These are phyloP conservation scores for Diaporthe sp. DNA, from an alignment of 2,329 filamentous ascomycete species.

Conservation along the genomic window DNA sequence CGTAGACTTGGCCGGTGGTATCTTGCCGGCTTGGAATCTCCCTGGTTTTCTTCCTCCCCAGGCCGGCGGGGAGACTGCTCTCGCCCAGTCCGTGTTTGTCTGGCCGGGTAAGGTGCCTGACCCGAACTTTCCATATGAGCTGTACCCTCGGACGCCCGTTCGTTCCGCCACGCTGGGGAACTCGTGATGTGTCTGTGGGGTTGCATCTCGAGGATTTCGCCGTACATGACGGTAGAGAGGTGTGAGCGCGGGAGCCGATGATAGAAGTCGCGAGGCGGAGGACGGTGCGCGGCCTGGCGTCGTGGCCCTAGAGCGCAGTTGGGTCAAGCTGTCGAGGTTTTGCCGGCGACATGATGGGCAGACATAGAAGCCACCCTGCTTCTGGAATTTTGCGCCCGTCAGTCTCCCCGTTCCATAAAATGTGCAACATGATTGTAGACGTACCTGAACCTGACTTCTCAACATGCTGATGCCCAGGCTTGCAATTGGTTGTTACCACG, in stretches of 20 bases:
- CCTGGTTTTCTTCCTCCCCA: slow-evolving; percentile 30
- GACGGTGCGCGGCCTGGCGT: neutral
- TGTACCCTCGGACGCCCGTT: slow-evolving; percentile 20
- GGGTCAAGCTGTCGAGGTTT: slow-evolving; percentile 36
- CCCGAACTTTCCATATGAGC: slow-evolving; percentile 38
- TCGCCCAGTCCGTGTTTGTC: slow-evolving; percentile 36
- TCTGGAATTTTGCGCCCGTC: slow-evolving; percentile 46
- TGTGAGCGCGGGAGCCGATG: neutral
- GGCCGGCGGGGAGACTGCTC: slow-evolving; percentile 1
- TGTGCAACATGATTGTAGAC: neutral
- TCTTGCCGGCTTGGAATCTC: slow-evolving; percentile 4
- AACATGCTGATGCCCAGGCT: slow-evolving; percentile 36
- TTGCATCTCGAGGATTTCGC: neutral
- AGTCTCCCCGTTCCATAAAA: neutral
- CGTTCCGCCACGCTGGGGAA: neutral
- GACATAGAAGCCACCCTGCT: slow-evolving; percentile 56
- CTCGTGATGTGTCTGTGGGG: neutral
- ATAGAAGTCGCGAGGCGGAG: slow-evolving; percentile 12
- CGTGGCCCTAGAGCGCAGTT: slow-evolving; percentile 23
- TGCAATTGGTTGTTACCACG: slow-evolving; percentile 1
- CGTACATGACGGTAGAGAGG: neutral
- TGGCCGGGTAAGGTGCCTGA: slow-evolving; percentile 39
- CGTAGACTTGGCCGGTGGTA: slow-evolving; percentile 35
- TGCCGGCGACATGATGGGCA: slow-evolving; percentile 58
- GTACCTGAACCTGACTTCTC: slow-evolving; percentile 39